Evolutionary conservation across 371 early-diverging fungal genomes (phyloP).

Genomic region (Mortierella sp.): DNA sequence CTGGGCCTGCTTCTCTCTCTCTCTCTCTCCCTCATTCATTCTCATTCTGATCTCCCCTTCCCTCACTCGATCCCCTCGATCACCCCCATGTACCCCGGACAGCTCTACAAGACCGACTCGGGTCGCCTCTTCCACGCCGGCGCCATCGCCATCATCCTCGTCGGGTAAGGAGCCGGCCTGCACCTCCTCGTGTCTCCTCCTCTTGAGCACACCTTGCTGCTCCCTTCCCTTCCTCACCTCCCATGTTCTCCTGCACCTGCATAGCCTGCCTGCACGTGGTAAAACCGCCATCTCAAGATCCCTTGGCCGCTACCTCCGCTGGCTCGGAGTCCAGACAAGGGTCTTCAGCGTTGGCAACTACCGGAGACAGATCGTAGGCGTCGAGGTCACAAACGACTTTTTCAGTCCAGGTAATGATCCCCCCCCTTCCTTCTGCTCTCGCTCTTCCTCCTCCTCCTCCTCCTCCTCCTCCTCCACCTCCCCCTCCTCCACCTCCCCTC

Average conservation of each 20-base stretch:
- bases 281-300: slow-evolving; percentile 90
- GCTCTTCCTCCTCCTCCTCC: no score
- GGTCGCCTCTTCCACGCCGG: slow-evolving; percentile 88
- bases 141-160: slow-evolving; percentile 83
- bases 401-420: slow-evolving; percentile 89
- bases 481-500: no score
- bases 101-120: slow-evolving; percentile 81
- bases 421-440: no score
- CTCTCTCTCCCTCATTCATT: no score
- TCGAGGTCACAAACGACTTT: slow-evolving; percentile 70
- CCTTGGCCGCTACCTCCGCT: slow-evolving; percentile 89
- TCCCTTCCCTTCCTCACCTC: not conserved
- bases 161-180: slow-evolving; percentile 66
- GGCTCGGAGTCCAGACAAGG: slow-evolving; percentile 92
- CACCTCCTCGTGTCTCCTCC: no score
- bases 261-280: slow-evolving; percentile 84
- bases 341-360: slow-evolving; percentile 96
- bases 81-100: slow-evolving; percentile 70
- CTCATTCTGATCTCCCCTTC: no score
- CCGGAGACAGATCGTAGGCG: slow-evolving; percentile 86
- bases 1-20: no score
- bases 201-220: not conserved
- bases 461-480: no score
- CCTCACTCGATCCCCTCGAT: no score
- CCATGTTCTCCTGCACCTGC: not conserved